Percentiles rank a stretch among this genome's conserved stretches.
These are phyloP conservation scores for Geranomyces michiganensis DNA, from an alignment of 192 early-diverging fungal genomes.

Conservation along the genomic window DNA sequence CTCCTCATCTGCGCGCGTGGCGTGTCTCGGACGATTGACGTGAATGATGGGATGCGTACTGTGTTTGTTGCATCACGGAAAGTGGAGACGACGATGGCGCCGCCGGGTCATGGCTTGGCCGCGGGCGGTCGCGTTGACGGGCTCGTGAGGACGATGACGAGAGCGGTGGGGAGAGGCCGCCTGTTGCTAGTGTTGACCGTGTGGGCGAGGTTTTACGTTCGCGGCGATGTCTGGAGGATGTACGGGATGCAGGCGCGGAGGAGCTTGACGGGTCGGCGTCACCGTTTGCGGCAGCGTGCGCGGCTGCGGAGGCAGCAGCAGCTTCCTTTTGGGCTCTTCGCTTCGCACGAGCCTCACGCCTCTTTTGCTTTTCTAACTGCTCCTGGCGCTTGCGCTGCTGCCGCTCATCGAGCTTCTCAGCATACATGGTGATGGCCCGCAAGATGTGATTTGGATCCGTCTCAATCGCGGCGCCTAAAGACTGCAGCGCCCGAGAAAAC, in stretches of 20 bases:
- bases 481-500: conserved; percentile 60
- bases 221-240: neutral
- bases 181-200: neutral
- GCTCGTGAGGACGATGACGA: neutral
- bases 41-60: too few species aligned
- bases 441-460: conserved; percentile 64
- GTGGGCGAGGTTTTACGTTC: neutral
- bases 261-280: neutral
- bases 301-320: neutral
- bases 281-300: neutral
- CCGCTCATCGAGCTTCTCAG: conserved; percentile 36
- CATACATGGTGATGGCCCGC: conserved; percentile 67
- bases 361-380: conserved; percentile 3
- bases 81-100: too few species aligned
- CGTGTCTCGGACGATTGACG: too few species aligned
- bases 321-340: neutral
- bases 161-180: neutral
- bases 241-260: neutral
- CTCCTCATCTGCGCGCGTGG: too few species aligned
- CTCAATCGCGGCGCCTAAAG: conserved; percentile 60
- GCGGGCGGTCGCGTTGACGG: too few species aligned
- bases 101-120: too few species aligned
- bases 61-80: too few species aligned
- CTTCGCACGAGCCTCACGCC: neutral
- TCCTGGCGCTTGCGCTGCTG: conserved; percentile 12